These are phyloP conservation scores for Penicillium longicatenatum DNA, from an alignment of 495 filamentous ascomycete species.

Conservation along the genomic window DNA sequence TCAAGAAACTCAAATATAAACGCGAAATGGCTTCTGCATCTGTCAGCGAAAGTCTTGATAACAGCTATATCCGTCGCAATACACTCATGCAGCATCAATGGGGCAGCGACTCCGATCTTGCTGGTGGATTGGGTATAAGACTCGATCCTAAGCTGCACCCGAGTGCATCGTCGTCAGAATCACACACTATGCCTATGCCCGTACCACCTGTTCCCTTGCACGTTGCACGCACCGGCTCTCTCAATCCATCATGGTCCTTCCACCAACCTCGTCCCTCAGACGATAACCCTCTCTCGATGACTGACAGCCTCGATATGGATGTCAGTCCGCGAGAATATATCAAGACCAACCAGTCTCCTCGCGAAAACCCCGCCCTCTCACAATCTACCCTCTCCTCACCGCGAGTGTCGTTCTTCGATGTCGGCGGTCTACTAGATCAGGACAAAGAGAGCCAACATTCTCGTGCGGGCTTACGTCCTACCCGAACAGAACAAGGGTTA, in stretches of 20 bases:
- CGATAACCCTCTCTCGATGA: constrained; percentile 30
- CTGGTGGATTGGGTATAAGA: constrained; percentile 68
- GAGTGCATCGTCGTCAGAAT: constrained; percentile 17
- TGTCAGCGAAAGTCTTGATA: constrained; percentile 54
- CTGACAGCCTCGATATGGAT: constrained; percentile 38
- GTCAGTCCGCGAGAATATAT: constrained; percentile 43
- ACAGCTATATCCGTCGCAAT: constrained; percentile 50
- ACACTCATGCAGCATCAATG: constrained; percentile 62
- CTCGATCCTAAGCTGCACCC: constrained; percentile 60
- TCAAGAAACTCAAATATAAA: constrained; percentile 77
- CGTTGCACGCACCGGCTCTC: constrained; percentile 27
- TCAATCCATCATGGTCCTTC: constrained; percentile 41
- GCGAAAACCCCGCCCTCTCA: constrained; percentile 10
- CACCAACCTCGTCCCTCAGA: constrained; percentile 21
- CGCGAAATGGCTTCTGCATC: constrained; percentile 52
- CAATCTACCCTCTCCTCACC: constrained; percentile 38
- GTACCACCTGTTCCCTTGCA: constrained; percentile 33
- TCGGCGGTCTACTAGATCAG: constrained; percentile 63
- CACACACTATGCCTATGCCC: neutral
- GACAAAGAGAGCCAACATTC: constrained; percentile 16
- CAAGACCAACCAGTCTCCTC: constrained; percentile 29
- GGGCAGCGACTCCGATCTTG: constrained; percentile 83
- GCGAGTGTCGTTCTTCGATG: constrained; percentile 69
- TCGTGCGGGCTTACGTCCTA: neutral
- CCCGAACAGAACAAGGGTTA: neutral